A percentile compares a stretch with the other conserved stretches of the same genome.
Evolutionary conservation across 768 basidiomycete species (phyloP).

Genomic region (Artomyces pyxidatus): DNA sequence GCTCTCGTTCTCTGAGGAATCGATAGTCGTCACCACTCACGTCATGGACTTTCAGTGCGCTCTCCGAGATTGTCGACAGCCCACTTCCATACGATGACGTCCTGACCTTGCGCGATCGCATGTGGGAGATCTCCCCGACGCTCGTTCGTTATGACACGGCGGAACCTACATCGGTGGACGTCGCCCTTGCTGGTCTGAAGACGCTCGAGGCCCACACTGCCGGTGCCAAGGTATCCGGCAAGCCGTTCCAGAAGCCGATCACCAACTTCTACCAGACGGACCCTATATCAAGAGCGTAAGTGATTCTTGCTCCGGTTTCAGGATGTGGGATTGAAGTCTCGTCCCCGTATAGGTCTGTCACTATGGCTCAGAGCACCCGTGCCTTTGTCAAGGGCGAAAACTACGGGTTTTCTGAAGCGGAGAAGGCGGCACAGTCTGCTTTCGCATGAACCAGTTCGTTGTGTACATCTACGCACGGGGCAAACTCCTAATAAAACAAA

Average conservation of each 20-base stretch:
- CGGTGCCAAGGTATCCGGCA: conserved; percentile 47
- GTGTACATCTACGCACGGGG: no score
- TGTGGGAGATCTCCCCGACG: conserved; percentile 95
- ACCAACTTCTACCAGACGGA: conserved; percentile 95
- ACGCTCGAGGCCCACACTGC: conserved; percentile 43
- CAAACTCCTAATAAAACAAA: no score
- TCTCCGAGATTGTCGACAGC: conserved; percentile 77
- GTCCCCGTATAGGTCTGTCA: conserved; percentile 58
- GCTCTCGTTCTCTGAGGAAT: conserved; percentile 20
- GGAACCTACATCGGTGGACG: conserved; percentile 68
- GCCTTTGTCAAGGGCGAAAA: conserved; percentile 76
- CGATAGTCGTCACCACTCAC: no score
- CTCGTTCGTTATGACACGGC: conserved; percentile 77
- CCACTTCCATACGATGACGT: conserved; percentile 89
- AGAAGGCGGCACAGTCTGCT: conserved; percentile 36
- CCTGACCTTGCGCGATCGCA: conserved; percentile 73
- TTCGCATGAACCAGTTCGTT: conserved; percentile 29
- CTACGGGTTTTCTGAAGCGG: conserved; percentile 43
- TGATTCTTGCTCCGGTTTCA: conserved; percentile 18
- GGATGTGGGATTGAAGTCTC: conserved; percentile 1
- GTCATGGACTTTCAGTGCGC: no score
- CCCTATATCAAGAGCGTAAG: conserved; percentile 87
- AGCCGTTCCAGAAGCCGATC: conserved; percentile 72
- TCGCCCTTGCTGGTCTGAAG: conserved; percentile 64
- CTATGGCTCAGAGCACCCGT: conserved; percentile 91